Conservation (phyloP, 75 land plant genomes). For the Pseudotsuga menziesii region DNA sequence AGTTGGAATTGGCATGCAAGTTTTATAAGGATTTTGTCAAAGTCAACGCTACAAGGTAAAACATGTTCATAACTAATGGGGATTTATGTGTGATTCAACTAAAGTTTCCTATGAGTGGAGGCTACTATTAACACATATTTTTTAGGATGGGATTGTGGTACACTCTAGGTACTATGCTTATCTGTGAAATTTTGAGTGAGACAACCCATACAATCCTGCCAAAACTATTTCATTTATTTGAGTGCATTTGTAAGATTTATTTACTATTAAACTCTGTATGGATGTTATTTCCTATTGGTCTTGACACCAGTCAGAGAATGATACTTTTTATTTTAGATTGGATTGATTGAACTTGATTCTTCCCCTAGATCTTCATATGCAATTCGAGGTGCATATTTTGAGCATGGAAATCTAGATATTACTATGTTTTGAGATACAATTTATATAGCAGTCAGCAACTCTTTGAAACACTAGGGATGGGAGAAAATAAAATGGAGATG, state of each 20-base stretch:
- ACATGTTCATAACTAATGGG: neutral
- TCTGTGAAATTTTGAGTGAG: neutral
- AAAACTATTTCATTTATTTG: neutral
- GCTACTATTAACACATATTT: neutral
- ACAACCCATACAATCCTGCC: neutral
- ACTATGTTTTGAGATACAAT: no score
- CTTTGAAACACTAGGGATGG: no score
- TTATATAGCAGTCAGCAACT: no score
- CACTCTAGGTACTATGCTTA: neutral
- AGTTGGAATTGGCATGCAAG: neutral
- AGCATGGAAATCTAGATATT: neutral
- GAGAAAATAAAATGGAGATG: no score
- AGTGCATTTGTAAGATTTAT: neutral
- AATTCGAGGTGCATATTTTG: neutral
- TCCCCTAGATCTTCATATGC: neutral
- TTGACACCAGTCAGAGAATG: neutral
- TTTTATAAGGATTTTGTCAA: neutral
- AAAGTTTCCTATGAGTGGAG: neutral
- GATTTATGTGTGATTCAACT: neutral
- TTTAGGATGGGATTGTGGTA: neutral
- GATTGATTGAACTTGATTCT: neutral
- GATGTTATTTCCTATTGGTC: neutral
- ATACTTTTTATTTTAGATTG: neutral
- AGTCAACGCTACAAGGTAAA: neutral
- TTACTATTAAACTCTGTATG: neutral